Percentiles rank a stretch among this genome's conserved stretches.
Conservation (phyloP, 805 yeast genomes). For the Teunomyces stri region DNA sequence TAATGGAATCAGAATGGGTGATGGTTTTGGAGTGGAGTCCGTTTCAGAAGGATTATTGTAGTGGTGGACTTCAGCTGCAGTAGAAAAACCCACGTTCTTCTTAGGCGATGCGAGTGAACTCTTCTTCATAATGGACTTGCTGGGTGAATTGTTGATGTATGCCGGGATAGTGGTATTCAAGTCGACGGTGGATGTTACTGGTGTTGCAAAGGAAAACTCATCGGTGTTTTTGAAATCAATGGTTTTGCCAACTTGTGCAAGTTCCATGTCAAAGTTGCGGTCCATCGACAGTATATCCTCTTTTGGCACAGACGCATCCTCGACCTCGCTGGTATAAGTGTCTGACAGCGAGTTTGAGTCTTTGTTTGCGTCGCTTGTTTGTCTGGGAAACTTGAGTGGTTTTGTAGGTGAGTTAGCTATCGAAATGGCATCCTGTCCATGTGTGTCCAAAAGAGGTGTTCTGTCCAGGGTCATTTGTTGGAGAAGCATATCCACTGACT, state of each 20-base stretch:
- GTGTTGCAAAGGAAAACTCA: constrained; percentile 27
- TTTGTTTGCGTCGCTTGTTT: constrained; percentile 11
- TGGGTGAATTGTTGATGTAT: constrained; percentile 25
- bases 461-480: constrained; percentile 21
- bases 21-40: constrained; percentile 4
- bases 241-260: constrained; percentile 6
- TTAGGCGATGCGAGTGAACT: constrained; percentile 30
- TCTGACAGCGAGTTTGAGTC: constrained; percentile 42
- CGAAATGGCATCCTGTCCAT: constrained; percentile 6
- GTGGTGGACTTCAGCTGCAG: constrained; percentile 28
- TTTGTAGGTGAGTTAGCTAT: constrained; percentile 28
- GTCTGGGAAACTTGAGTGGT: constrained; percentile 28
- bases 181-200: constrained; percentile 18
- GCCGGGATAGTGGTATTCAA: constrained; percentile 7
- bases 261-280: constrained; percentile 21
- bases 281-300: constrained; percentile 13
- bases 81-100: constrained; percentile 37
- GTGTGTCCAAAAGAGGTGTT: not conserved
- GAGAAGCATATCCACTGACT: constrained; percentile 29
- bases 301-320: constrained; percentile 6
- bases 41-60: constrained; percentile 15
- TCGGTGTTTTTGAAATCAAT: constrained; percentile 13
- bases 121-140: constrained; percentile 38
- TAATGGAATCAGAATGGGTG: constrained; percentile 7
- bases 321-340: constrained; percentile 38